A percentile compares a stretch with the other conserved stretches of the same genome.
These are phyloP conservation scores for Schizosaccharomyces octosporus DNA, from an alignment of 805 yeast species.

Conservation along the genomic window DNA sequence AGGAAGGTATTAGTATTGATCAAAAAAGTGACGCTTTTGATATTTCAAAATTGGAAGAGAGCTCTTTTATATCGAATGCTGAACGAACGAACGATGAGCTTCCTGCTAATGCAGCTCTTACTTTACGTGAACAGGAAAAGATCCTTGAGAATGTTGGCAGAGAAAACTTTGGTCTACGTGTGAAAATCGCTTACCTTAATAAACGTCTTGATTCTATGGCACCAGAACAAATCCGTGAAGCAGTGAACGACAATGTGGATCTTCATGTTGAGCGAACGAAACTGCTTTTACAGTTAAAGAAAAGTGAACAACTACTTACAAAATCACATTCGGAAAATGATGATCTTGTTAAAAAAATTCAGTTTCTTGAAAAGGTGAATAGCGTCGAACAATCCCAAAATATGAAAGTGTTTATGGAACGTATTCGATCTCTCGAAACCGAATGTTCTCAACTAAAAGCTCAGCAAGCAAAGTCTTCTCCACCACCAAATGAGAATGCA, in stretches of 20 bases:
- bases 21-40: background rate
- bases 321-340: background rate
- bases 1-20: background rate
- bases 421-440: background rate
- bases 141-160: background rate
- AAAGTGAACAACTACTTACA: background rate
- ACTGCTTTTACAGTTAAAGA: background rate
- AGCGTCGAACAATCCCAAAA: background rate
- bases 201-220: background rate
- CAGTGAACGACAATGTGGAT: background rate
- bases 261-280: background rate
- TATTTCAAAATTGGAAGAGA: background rate
- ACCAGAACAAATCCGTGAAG: background rate
- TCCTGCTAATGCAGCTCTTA: background rate
- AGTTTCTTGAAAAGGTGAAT: background rate
- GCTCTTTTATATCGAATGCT: background rate
- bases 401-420: background rate
- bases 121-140: background rate
- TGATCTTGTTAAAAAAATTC: background rate
- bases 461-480: background rate
- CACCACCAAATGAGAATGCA: background rate
- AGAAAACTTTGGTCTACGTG: background rate
- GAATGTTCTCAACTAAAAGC: background rate
- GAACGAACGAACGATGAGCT: background rate
- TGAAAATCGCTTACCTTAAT: background rate